A percentile compares a stretch with the other conserved stretches of the same genome.
Conservation (phyloP, 768 basidiomycete genomes). For the Agaricus blazei region DNA sequence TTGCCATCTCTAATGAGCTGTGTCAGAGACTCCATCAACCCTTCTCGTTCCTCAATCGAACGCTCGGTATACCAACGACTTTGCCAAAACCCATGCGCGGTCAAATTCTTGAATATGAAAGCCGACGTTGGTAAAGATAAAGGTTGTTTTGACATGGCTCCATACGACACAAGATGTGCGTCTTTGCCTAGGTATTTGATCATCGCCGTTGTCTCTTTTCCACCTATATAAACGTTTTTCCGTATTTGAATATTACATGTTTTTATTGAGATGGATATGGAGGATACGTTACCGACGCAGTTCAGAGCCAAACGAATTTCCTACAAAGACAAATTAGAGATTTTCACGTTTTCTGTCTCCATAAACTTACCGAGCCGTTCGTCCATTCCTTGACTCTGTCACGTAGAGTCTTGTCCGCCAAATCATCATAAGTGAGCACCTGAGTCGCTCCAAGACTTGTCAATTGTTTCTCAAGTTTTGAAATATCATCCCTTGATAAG, state of each 20-base stretch:
- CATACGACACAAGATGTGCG: conserved; percentile 80
- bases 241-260: background rate
- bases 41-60: conserved; percentile 41
- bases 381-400: conserved; percentile 61
- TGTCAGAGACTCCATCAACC: conserved; percentile 46
- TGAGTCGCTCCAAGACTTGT: conserved; percentile 65
- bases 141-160: conserved; percentile 86
- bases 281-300: conserved; percentile 36
- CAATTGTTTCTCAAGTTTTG: conserved; percentile 45
- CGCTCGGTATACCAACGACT: conserved; percentile 60
- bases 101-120: conserved; percentile 84
- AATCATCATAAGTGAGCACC: conserved; percentile 74
- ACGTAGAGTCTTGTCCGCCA: conserved; percentile 51
- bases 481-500: conserved; percentile 49
- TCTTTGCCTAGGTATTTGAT: conserved; percentile 57
- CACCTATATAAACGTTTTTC: conserved; percentile 31
- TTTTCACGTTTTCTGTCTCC: background rate
- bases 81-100: conserved; percentile 76
- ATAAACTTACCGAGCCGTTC: conserved; percentile 37
- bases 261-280: background rate
- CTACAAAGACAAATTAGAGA: conserved; percentile 15
- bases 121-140: conserved; percentile 70
- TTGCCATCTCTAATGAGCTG: conserved; percentile 49
- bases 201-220: conserved; percentile 67
- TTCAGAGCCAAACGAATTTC: conserved; percentile 44